Evolutionary conservation across 805 yeast species (phyloP), one percentile per base, ranked within the genome.

Genomic region (Candida qinlingensis): DNA sequence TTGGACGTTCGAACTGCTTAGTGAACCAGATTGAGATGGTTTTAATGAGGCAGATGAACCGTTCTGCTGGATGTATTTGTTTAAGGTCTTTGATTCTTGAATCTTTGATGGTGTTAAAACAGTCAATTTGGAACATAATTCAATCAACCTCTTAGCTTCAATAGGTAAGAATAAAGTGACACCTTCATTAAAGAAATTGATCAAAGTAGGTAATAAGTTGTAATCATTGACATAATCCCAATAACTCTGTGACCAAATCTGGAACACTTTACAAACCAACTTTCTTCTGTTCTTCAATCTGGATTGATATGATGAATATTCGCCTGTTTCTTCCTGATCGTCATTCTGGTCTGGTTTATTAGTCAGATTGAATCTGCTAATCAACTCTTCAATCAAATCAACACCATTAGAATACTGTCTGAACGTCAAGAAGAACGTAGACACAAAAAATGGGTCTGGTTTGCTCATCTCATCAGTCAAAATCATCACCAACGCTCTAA

Each of bases 181-280:
- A 11, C 83, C 89, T 64, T 87, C 96, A 62, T 86, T 87, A 60
- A 87, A 83, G 61, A 89, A 85, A 59, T 86, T 86, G 41, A 86
- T 75, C 58, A 89, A 68, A 0, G 88, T 83, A 10, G 94, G 80
- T 41, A 90, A 67, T 37, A 83, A 69, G 28, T 65, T 67, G 52
- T 76, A 77, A 63, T 90, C 96, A 19, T 59, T 60, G 39, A 75
- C 72, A 42, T 77, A 79, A 53, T 82, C 79, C 97, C 97, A 92
- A 62, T 85, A 90, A 45, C 94, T 83, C 64, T 89, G 96, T 64
- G 92, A 68, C 99, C 99, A 92, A 35, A 79, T 70, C 62, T 81
- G 86, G 61, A 90, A 79, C 63, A 85, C 73, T 54, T 77, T 79
- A 55, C 84, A 80, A 37, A 89, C 81, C 42, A 85, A 66, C 52